Conservation (phyloP, 352 stramenopile species). For the Globisporangium splendens region DNA sequence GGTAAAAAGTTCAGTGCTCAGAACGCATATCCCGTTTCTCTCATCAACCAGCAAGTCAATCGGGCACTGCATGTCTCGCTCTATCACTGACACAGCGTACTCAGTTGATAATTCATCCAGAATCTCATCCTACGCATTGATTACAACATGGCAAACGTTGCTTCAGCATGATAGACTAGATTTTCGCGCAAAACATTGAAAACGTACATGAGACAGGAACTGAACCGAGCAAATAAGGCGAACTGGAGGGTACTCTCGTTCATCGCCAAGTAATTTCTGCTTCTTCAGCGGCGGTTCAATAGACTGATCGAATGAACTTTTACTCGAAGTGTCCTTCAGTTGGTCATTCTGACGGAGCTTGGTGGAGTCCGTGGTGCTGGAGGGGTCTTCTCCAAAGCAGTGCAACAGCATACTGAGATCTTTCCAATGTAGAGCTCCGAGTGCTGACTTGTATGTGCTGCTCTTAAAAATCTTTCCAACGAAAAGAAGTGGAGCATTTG, state of each 20-base stretch:
- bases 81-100: slow-evolving; percentile 47
- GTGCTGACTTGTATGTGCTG: slow-evolving; percentile 33
- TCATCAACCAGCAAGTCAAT: slow-evolving; percentile 73
- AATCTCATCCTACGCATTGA: slow-evolving; percentile 40
- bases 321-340: background rate
- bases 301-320: slow-evolving; percentile 4
- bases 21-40: slow-evolving; percentile 49
- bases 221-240: slow-evolving; percentile 14
- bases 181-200: background rate
- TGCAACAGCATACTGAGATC: slow-evolving; percentile 23
- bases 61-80: slow-evolving; percentile 46
- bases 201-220: slow-evolving; percentile 9
- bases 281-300: slow-evolving; percentile 18
- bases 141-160: background rate
- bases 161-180: background rate
- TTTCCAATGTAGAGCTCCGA: slow-evolving; percentile 38
- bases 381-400: slow-evolving; percentile 3
- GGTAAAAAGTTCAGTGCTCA: slow-evolving; percentile 30
- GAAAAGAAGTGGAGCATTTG: slow-evolving; percentile 15
- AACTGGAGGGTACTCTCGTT: slow-evolving; percentile 8
- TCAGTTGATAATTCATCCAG: slow-evolving; percentile 63
- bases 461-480: slow-evolving; percentile 23
- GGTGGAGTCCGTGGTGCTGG: background rate
- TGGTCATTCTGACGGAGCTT: background rate
- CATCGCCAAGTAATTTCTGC: slow-evolving; percentile 13